A percentile compares a stretch with the other conserved stretches of the same genome.
Evolutionary conservation across 805 yeast species (phyloP).

Genomic region (Candida nitratophila): DNA sequence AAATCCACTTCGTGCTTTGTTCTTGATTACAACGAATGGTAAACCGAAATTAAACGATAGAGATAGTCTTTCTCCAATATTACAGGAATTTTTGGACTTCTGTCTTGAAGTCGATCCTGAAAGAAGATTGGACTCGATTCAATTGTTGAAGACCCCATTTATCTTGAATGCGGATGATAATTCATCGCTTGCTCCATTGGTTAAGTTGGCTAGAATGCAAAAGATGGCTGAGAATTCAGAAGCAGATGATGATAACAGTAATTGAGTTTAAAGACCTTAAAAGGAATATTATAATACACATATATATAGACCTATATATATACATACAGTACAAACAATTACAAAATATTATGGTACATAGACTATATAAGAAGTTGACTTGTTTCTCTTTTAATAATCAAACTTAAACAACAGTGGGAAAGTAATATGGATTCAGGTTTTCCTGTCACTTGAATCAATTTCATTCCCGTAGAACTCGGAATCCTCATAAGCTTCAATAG

Average conservation of each 20-base stretch:
- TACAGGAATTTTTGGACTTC: constrained; percentile 66
- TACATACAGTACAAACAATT: too few relatives aligned
- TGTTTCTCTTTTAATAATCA: too few relatives aligned
- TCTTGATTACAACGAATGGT: constrained; percentile 73
- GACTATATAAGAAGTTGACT: background rate
- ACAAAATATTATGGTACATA: too few relatives aligned
- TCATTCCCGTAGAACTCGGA: constrained; percentile 11
- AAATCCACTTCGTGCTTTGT: constrained; percentile 70
- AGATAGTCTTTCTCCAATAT: constrained; percentile 58
- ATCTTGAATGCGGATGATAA: constrained; percentile 57
- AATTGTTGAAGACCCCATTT: constrained; percentile 62
- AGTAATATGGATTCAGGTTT: too few relatives aligned
- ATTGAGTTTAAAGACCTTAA: too few relatives aligned
- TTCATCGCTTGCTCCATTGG: constrained; percentile 61
- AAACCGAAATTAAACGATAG: constrained; percentile 72
- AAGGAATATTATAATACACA: too few relatives aligned
- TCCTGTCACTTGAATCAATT: too few relatives aligned
- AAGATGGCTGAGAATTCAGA: constrained; percentile 31
- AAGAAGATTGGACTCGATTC: constrained; percentile 69
- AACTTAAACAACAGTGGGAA: too few relatives aligned
- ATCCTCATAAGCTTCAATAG: constrained; percentile 20
- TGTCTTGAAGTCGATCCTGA: constrained; percentile 81
- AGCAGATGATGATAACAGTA: background rate
- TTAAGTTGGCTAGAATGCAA: constrained; percentile 64
- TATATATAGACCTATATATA: too few relatives aligned